Conservation (phyloP, 1,284 basidiomycete species). For the Malassezia japonica region DNA sequence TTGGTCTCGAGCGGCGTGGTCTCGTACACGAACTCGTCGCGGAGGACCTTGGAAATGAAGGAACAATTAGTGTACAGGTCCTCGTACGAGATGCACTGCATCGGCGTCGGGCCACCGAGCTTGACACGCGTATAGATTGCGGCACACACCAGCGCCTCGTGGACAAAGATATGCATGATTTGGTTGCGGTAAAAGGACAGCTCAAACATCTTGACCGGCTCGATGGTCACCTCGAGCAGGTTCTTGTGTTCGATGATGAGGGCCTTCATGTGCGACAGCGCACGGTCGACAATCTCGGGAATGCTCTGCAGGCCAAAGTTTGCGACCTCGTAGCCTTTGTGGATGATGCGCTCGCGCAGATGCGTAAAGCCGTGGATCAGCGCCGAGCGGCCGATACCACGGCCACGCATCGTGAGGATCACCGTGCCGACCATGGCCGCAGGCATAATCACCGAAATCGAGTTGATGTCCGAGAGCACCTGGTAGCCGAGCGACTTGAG, state of each 20-base stretch:
- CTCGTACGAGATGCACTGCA: slow-evolving; percentile 40
- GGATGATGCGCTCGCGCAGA: slow-evolving; percentile 38
- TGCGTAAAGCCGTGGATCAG: slow-evolving; percentile 45
- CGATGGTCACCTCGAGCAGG: slow-evolving; percentile 48
- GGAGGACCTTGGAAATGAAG: slow-evolving; percentile 45
- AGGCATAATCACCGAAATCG: slow-evolving; percentile 49
- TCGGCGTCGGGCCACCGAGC: slow-evolving; percentile 42
- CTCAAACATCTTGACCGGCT: slow-evolving; percentile 47
- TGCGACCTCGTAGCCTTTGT: slow-evolving; percentile 47
- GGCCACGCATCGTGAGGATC: slow-evolving; percentile 47
- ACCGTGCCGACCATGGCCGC: slow-evolving; percentile 48
- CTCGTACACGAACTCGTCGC: slow-evolving; percentile 49
- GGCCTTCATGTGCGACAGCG: slow-evolving; percentile 43
- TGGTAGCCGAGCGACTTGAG: slow-evolving; percentile 48
- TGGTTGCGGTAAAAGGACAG: slow-evolving; percentile 50
- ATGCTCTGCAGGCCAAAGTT: slow-evolving; percentile 44
- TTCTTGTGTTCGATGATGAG: slow-evolving; percentile 43
- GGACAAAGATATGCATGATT: slow-evolving; percentile 44
- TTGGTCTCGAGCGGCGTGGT: slow-evolving; percentile 45
- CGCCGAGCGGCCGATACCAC: slow-evolving; percentile 47
- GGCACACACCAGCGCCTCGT: slow-evolving; percentile 30
- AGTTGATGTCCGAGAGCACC: slow-evolving; percentile 49
- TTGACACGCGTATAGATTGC: slow-evolving; percentile 48
- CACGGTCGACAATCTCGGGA: slow-evolving; percentile 42
- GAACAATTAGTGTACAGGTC: slow-evolving; percentile 33